A percentile compares a stretch with the other conserved stretches of the same genome.
These are phyloP conservation scores for Candida morakotiae DNA, from an alignment of 805 yeast species.

Conservation along the genomic window DNA sequence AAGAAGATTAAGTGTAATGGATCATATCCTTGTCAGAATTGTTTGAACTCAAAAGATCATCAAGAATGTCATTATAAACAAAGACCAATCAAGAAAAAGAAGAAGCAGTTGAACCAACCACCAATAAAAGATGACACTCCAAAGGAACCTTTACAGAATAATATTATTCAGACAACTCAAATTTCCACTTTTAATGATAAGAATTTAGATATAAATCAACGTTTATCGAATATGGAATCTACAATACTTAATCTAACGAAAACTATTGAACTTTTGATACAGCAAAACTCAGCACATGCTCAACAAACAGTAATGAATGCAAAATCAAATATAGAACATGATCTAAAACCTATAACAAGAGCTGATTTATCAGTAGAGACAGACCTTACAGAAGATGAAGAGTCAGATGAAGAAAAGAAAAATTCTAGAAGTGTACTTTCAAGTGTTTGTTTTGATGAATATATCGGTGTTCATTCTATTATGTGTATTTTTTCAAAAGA, in stretches of 20 bases:
- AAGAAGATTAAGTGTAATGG: constrained; percentile 35
- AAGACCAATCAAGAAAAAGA: constrained; percentile 9
- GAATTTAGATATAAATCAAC: constrained; percentile 12
- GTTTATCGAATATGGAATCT: constrained; percentile 20
- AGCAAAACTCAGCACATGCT: too few relatives aligned
- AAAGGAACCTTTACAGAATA: not conserved
- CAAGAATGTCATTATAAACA: constrained; percentile 22
- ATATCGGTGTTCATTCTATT: constrained; percentile 34
- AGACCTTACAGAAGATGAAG: not conserved
- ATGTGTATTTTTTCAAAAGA: constrained; percentile 30
- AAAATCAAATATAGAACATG: not conserved
- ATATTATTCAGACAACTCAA: too few relatives aligned
- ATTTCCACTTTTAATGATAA: too few relatives aligned
- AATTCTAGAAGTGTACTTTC: not conserved
- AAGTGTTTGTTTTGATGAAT: constrained; percentile 14
- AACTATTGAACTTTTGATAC: constrained; percentile 7
- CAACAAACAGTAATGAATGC: too few relatives aligned
- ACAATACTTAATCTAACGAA: constrained; percentile 15
- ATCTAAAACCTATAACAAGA: not conserved
- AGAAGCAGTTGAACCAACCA: too few relatives aligned
- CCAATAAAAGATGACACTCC: too few relatives aligned
- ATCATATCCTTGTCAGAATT: constrained; percentile 24
- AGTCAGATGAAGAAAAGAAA: constrained; percentile 1
- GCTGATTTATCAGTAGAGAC: not conserved
- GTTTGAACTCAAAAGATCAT: constrained; percentile 16